Evolutionary conservation across 202 grass and related monocot species (phyloP).

Genomic region (Hordeum pubiflorum): DNA sequence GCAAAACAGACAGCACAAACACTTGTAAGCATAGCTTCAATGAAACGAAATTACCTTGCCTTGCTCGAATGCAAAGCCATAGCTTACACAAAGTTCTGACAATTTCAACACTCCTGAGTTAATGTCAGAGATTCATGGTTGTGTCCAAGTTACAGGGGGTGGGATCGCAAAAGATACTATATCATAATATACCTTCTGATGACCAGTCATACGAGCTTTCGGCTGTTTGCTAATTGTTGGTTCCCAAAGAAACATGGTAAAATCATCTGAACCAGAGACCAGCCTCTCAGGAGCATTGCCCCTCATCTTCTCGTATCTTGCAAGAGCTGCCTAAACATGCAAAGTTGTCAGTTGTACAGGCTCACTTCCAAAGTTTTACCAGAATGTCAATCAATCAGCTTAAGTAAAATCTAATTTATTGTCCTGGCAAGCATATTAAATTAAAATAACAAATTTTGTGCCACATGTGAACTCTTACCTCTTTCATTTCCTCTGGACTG

Average conservation of each 20-base stretch:
- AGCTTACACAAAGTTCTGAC: neutral
- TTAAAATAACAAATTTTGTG: neutral
- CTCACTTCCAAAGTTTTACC: neutral
- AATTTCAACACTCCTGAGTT: neutral
- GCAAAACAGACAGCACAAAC: constrained; percentile 19
- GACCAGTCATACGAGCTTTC: constrained; percentile 90
- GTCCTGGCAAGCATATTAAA: neutral
- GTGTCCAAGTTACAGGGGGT: neutral
- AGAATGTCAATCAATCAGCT: neutral
- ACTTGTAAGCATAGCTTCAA: neutral
- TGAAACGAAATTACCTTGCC: neutral
- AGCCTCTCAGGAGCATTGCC: constrained; percentile 79
- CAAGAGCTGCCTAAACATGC: constrained; percentile 54
- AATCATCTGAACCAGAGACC: constrained; percentile 96
- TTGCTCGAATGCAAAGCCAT: neutral
- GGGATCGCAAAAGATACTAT: neutral
- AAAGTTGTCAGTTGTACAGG: constrained; percentile 6
- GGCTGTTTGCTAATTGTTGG: constrained; percentile 69
- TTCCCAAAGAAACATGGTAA: constrained; percentile 96
- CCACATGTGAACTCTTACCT: constrained; percentile 38
- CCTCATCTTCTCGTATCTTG: constrained; percentile 81
- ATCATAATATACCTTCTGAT: constrained; percentile 68
- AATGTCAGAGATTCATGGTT: neutral
- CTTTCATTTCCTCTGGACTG: constrained; percentile 78
- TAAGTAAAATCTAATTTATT: neutral